Evolutionary conservation across 345 rosid genomes (phyloP), one percentile per base, ranked within the genome.

Genomic region (Chamaenerion angustifolium): DNA sequence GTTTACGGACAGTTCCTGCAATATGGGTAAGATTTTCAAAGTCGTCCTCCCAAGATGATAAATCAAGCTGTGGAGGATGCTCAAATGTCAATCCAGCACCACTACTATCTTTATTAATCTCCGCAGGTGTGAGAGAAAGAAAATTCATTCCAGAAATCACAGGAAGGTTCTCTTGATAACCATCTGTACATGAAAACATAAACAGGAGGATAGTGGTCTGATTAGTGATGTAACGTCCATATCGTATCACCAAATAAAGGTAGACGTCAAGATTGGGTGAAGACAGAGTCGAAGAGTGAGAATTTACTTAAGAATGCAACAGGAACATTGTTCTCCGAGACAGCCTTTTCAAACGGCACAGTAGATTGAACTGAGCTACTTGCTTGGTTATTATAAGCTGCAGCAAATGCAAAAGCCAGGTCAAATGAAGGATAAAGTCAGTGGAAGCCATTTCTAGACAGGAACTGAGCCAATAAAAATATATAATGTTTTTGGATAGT

Each of bases 321-420:
- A 21, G 60, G 71, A 68, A 69, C 67, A 61, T 27, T 56, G 52
- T 62, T 71, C 62, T 72, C 76, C 43, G 49, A 40, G 45, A 56
- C 57, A 66, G 76, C 69, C 44, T 65, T 76, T 50, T 68, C 80
- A 37, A 50, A 40, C 59, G 69, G 76, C 58, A 65, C 71, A 71
- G 68, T 64, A 57, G 86, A 68, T 54, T 69, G 75, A 58, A 64
- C 50, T 50, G 56, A 66, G 48, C 87, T 68, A 59, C 65, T 75
- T 43, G 71, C 80, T 55, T 79, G 90, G 59, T 79, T 79, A 68
- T 66, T 81, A 71, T 71, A 77, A 9, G 56, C 97, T 85, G 88
- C 66, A 59, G 13, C 7, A 62, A 31, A 61, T 52, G 17, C 49
- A 47, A 70, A 49, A 45, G 14, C 42, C 41, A 8, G 16, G 54